These are phyloP conservation scores for Calocera cornea DNA, from an alignment of 768 basidiomycete genomes.

Conservation along the genomic window DNA sequence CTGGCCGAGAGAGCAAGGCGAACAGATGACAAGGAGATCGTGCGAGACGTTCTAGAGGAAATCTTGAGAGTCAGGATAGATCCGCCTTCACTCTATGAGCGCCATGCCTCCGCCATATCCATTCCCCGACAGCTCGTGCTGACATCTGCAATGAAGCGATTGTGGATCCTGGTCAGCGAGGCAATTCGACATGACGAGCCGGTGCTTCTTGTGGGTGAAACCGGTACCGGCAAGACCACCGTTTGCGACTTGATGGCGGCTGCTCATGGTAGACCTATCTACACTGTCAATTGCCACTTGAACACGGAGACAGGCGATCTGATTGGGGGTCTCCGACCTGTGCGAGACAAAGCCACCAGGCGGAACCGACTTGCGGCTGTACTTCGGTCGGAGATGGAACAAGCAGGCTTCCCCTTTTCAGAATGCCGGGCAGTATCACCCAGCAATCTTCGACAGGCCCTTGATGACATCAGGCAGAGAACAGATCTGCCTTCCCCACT, in stretches of 20 bases:
- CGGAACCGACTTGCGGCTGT: conserved; percentile 16
- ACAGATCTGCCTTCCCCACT: not conserved
- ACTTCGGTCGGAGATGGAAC: not conserved
- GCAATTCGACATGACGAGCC: conserved; percentile 87
- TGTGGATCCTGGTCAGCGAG: conserved; percentile 72
- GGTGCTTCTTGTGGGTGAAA: conserved; percentile 89
- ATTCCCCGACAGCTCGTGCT: conserved; percentile 49
- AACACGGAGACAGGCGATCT: conserved; percentile 97
- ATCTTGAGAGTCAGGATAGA: conserved; percentile 80
- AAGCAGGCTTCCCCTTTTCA: not conserved
- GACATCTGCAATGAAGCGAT: conserved; percentile 85
- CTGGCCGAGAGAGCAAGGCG: conserved; percentile 80
- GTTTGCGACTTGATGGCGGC: conserved; percentile 83
- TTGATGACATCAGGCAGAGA: not conserved
- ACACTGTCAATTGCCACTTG: conserved; percentile 86
- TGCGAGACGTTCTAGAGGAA: conserved; percentile 84
- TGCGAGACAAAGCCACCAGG: conserved; percentile 40
- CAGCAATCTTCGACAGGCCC: not conserved
- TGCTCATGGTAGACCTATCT: conserved; percentile 43
- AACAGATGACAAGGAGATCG: conserved; percentile 70
- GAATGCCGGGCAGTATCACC: not conserved
- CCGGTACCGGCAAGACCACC: conserved; percentile 94
- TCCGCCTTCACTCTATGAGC: conserved; percentile 51
- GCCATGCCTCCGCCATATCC: conserved; percentile 33
- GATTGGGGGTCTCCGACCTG: conserved; percentile 81